These are phyloP conservation scores for Darksidea phi DNA, from an alignment of 495 filamentous ascomycete genomes.

Conservation along the genomic window DNA sequence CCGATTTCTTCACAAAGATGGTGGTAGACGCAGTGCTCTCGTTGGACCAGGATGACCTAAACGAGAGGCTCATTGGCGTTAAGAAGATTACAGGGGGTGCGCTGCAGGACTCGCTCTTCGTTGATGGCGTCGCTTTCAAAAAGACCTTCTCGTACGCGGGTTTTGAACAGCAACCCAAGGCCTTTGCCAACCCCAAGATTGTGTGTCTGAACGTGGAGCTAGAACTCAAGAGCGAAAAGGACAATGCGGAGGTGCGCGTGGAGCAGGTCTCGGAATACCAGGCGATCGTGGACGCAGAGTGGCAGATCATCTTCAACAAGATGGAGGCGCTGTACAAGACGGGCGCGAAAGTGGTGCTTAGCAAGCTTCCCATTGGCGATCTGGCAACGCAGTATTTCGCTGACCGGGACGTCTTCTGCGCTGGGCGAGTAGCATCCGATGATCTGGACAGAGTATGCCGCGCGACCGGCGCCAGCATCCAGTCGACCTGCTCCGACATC, in stretches of 20 bases:
- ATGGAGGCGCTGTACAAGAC: conserved; percentile 89
- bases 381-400: conserved; percentile 95
- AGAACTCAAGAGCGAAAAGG: conserved; percentile 97
- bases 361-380: conserved; percentile 96
- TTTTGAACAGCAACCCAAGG: conserved; percentile 98
- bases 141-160: conserved; percentile 99
- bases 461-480: conserved; percentile 86
- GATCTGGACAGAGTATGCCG: conserved; percentile 96
- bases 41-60: conserved; percentile 95
- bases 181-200: conserved; percentile 88
- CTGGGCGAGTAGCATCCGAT: conserved; percentile 85
- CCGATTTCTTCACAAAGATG: conserved; percentile 98
- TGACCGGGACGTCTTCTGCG: conserved; percentile 97
- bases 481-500: conserved; percentile 97
- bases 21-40: conserved; percentile 95
- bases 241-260: conserved; percentile 96
- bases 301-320: conserved; percentile 99
- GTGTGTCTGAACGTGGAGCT: conserved; percentile 96
- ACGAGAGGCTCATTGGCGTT: conserved; percentile 95
- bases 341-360: conserved; percentile 93
- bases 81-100: conserved; percentile 98
- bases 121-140: conserved; percentile 98
- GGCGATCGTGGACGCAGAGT: conserved; percentile 97
- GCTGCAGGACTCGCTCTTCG: conserved; percentile 92
- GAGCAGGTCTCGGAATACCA: conserved; percentile 99